A percentile compares a stretch with the other conserved stretches of the same genome.
These are phyloP conservation scores for Caulochytrium protostelioides DNA, from an alignment of 371 early-diverging fungal species.

Conservation along the genomic window DNA sequence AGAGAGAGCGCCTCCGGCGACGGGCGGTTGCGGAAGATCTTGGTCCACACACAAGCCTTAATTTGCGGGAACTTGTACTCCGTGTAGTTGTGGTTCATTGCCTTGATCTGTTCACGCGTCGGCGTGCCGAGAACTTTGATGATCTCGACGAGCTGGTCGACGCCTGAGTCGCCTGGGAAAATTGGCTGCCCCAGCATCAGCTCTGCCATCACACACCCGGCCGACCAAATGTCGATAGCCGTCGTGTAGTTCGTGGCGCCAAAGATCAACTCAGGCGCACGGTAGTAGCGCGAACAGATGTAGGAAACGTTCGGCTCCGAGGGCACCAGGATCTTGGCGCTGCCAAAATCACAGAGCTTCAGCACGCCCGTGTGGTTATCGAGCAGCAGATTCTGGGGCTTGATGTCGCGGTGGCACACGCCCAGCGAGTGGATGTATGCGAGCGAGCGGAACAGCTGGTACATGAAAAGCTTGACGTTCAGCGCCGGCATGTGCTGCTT, in stretches of 20 bases:
- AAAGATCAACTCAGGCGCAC: conserved; percentile 95
- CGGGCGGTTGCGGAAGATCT: conserved; percentile 31
- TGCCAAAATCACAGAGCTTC: conserved; percentile 98
- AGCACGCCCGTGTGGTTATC: conserved; percentile 69
- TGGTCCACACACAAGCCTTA: conserved; percentile 72
- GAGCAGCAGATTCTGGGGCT: conserved; percentile 94
- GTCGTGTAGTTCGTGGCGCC: conserved; percentile 71
- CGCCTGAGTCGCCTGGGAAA: conserved; percentile 96
- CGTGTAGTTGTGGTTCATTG: conserved; percentile 91
- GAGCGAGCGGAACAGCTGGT: conserved; percentile 84
- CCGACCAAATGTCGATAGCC: conserved; percentile 81
- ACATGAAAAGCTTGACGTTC: conserved; percentile 85
- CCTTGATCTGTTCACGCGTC: conserved; percentile 74
- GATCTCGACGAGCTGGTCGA: conserved; percentile 98
- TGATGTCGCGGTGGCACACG: conserved; percentile 92
- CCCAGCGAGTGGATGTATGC: conserved; percentile 91
- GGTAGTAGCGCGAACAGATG: conserved; percentile 96
- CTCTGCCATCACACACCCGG: conserved; percentile 99
- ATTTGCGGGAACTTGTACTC: conserved; percentile 96
- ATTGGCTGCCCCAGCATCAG: conserved; percentile 85
- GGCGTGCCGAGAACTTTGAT: conserved; percentile 98
- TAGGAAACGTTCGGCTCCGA: conserved; percentile 94
- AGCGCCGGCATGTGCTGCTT: conserved; percentile 86
- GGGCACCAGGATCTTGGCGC: conserved; percentile 79
- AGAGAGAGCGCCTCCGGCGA: conserved; percentile 75